Evolutionary conservation across 768 basidiomycete species (phyloP).

Genomic region (Boletus fagicola): DNA sequence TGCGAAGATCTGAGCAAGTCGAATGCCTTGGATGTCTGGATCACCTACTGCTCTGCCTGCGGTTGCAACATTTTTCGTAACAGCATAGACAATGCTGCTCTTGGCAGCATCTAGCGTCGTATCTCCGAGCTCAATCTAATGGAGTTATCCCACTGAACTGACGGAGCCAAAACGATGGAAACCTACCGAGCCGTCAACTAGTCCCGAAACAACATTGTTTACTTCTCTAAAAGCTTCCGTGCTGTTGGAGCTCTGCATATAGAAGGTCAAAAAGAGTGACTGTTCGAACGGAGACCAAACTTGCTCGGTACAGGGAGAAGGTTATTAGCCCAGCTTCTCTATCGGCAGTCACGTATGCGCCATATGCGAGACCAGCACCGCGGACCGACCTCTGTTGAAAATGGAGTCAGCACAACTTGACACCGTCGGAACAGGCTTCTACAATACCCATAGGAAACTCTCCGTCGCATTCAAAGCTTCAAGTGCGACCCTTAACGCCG

Average conservation of each 20-base stretch:
- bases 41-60: conserved; percentile 77
- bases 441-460: conserved; percentile 85
- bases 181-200: conserved; percentile 80
- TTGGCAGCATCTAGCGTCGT: conserved; percentile 87
- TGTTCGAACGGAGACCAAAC: conserved; percentile 21
- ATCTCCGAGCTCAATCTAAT: conserved; percentile 74
- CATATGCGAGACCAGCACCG: conserved; percentile 92
- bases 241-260: conserved; percentile 71
- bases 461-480: conserved; percentile 92
- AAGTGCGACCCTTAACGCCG: conserved; percentile 79
- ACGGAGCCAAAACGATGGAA: neutral
- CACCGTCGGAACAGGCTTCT: neutral
- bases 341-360: conserved; percentile 74
- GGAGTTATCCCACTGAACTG: conserved; percentile 1
- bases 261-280: conserved; percentile 3
- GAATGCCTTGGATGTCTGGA: neutral
- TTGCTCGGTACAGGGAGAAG: conserved; percentile 77
- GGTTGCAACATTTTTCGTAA: conserved; percentile 80
- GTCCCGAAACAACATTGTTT: conserved; percentile 67
- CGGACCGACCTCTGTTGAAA: conserved; percentile 75
- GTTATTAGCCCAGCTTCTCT: conserved; percentile 73
- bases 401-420: conserved; percentile 7
- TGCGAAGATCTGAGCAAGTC: conserved; percentile 30
- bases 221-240: conserved; percentile 81
- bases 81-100: conserved; percentile 83